phyloP scores from a whole-genome alignment of 1,284 basidiomycete genomes.

The Coriolopsis trogii region DNA sequence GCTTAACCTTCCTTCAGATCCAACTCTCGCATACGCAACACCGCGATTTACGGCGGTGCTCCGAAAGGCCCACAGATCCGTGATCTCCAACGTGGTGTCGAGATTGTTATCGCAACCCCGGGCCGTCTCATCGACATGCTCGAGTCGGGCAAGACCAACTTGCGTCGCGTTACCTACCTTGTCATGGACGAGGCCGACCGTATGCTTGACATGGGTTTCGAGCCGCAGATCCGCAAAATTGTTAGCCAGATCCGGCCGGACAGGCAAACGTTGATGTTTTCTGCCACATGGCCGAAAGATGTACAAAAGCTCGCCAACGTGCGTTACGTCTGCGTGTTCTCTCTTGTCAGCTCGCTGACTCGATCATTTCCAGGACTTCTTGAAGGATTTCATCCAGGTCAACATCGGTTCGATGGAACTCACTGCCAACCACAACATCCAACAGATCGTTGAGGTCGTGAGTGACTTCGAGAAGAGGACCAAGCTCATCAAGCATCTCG shows the following conservation, averaged over 20 bases:
- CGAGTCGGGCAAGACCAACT: conserved; percentile 94
- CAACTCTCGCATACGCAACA: conserved; percentile 97
- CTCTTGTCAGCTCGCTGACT: neutral
- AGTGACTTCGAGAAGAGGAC: conserved; percentile 97
- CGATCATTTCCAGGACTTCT: conserved; percentile 72
- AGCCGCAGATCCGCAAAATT: conserved; percentile 99
- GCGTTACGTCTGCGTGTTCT: conserved; percentile 20
- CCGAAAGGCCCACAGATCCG: conserved; percentile 99
- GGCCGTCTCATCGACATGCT: conserved; percentile 94
- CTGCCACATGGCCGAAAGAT: conserved; percentile 99
- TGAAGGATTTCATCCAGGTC: conserved; percentile 96
- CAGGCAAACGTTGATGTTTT: conserved; percentile 96
- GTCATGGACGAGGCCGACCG: conserved; percentile 99
- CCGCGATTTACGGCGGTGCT: conserved; percentile 97
- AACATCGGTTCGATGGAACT: conserved; percentile 99
- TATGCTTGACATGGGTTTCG: conserved; percentile 99
- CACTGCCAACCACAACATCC: conserved; percentile 98
- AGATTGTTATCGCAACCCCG: conserved; percentile 94
- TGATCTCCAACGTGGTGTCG: conserved; percentile 95
- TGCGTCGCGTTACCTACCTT: conserved; percentile 94
- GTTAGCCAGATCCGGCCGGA: conserved; percentile 96
- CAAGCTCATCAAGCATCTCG: conserved; percentile 96
- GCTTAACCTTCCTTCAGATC: conserved; percentile 49
- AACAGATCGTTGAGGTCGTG: conserved; percentile 95
- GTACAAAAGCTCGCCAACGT: conserved; percentile 95